Evolutionary conservation across 2,329 filamentous ascomycete genomes (phyloP), one percentile per base, ranked within the genome.

Genomic region (Rutstroemia sp.): DNA sequence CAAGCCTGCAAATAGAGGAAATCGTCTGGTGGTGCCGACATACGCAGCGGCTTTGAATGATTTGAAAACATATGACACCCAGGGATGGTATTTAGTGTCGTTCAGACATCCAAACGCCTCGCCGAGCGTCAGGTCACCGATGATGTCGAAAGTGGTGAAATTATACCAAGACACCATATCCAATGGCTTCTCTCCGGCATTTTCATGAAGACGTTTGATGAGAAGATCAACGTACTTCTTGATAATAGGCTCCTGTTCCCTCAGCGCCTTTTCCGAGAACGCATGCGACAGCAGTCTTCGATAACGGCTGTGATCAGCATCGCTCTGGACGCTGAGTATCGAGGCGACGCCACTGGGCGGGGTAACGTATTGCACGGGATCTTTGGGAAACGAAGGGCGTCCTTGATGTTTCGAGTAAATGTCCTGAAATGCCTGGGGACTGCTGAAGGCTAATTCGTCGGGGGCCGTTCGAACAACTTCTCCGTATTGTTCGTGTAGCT

Each of bases 81-180:
- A 70, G 4, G 60, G 64, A 48, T 66, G 63, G 21, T 58, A 64
- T 39, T 48, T 51, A 61, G 66, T 68, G 41, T 58, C 57, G 34
- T 68, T 58, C 7, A 73, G 57, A 52, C 64, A 67, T 7, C 64
- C 63, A 58, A 73, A 75, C 2, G 71, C 68, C 51, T 74, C 70
- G 2, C 73, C 73, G 57, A 76, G 76, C 0, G 73, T 69, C 38
- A 76, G 66, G 55, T 76, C 73, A 21, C 23, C 23, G 23, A 23
- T 23, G 23, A 23, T 23, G 23, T 23, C 23, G 23, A 23, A 23
- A 23, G 23, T 67, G 2, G 65, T 56, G 55, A 65, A 71, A 51
- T 71, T 70, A 54, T 61, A 69, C 70, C 70, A 72, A 51, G 65
- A 57, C 14, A 58, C 63, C 62, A 72, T 65, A 46, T 64, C 56